phyloP scores from a whole-genome alignment of 2,329 filamentous ascomycete genomes.

The Lasiodiplodia hormozganensis region DNA sequence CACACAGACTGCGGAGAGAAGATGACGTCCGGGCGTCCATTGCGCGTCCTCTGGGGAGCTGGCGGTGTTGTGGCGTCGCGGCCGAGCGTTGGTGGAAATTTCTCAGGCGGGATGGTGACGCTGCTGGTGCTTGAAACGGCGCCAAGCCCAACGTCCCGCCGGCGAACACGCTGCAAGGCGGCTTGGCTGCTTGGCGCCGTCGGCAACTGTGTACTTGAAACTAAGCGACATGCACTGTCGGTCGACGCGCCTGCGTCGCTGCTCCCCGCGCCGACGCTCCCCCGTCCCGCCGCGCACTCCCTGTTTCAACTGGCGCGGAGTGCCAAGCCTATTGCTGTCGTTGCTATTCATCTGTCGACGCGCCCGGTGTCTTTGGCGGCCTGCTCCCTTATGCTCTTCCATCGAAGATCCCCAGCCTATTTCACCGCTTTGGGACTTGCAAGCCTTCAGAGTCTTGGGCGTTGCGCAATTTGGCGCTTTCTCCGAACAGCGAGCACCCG shows the following conservation, averaged over 20 bases:
- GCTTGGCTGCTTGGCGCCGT: background rate
- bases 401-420: conserved; percentile 1
- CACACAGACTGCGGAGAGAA: conserved; percentile 13
- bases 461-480: conserved; percentile 14
- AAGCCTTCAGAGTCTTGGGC: background rate
- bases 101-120: background rate
- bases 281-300: conserved; percentile 19
- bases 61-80: conserved; percentile 7
- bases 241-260: background rate
- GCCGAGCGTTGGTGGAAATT: conserved; percentile 24
- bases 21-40: conserved; percentile 11
- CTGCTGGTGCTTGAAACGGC: conserved; percentile 8
- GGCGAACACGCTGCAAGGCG: background rate
- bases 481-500: conserved; percentile 2
- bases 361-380: background rate
- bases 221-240: conserved; percentile 8
- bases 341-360: background rate
- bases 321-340: conserved; percentile 3
- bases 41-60: conserved; percentile 18
- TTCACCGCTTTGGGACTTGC: background rate
- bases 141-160: conserved; percentile 18
- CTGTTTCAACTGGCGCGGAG: conserved; percentile 24
- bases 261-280: conserved; percentile 13
- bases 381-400: background rate
- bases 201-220: conserved; percentile 10